phyloP scores from a whole-genome alignment of 495 filamentous ascomycete species.

The Penicillium longicatenatum region DNA sequence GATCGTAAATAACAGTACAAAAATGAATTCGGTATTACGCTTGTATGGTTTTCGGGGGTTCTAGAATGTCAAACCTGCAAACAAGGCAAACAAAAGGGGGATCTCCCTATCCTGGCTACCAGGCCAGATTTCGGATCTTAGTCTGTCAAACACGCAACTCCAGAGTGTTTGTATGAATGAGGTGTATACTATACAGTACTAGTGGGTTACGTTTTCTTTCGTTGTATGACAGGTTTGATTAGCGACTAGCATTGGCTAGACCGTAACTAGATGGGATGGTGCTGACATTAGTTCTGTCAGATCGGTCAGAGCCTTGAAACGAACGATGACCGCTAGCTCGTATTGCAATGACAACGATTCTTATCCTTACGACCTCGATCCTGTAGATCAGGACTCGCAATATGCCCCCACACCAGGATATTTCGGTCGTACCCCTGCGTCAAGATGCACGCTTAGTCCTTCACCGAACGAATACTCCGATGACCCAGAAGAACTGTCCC shows the following conservation, averaged over 20 bases:
- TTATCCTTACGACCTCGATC: slow-evolving; percentile 1
- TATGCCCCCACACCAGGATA: slow-evolving; percentile 21
- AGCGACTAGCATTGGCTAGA: slow-evolving; percentile 6
- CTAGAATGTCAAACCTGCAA: too few relatives aligned
- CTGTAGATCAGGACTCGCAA: slow-evolving; percentile 12
- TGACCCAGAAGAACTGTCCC: slow-evolving; percentile 11
- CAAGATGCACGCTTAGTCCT: slow-evolving; percentile 12
- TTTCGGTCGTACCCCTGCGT: slow-evolving; percentile 7
- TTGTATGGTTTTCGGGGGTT: too few relatives aligned
- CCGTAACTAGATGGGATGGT: background rate
- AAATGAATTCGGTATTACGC: too few relatives aligned
- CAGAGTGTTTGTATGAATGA: too few relatives aligned
- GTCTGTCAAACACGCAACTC: too few relatives aligned
- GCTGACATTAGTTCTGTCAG: slow-evolving; percentile 5
- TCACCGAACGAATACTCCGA: slow-evolving; percentile 10
- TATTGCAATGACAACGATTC: slow-evolving; percentile 11
- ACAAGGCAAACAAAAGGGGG: too few relatives aligned
- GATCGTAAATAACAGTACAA: too few relatives aligned
- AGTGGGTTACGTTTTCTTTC: background rate
- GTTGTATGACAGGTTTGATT: slow-evolving; percentile 7
- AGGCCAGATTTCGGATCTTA: too few relatives aligned
- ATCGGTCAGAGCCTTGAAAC: background rate
- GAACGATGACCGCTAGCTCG: slow-evolving; percentile 11
- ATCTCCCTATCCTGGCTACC: too few relatives aligned
- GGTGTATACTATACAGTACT: background rate